Evolutionary conservation across 805 yeast species (phyloP).

Genomic region (Yamadazyma nakazawae): DNA sequence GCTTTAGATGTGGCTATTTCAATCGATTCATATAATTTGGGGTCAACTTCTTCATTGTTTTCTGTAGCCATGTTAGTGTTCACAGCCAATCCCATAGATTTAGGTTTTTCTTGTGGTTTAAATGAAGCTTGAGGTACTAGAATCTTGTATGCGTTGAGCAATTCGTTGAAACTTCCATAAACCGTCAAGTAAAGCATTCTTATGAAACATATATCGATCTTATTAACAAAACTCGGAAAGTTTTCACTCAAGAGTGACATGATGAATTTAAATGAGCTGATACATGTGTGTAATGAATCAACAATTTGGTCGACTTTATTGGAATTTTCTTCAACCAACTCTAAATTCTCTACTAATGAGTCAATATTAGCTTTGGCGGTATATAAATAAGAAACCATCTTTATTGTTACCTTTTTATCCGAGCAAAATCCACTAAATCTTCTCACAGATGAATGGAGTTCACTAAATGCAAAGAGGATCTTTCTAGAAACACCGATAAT

Average conservation of each 20-base stretch:
- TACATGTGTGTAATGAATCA: constrained; percentile 30
- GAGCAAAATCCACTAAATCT: constrained; percentile 56
- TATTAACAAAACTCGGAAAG: constrained; percentile 46
- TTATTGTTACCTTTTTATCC: constrained; percentile 52
- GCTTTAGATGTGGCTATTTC: constrained; percentile 65
- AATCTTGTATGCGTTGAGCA: constrained; percentile 60
- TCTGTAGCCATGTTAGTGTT: constrained; percentile 18
- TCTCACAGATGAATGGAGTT: constrained; percentile 57
- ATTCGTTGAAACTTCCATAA: constrained; percentile 62
- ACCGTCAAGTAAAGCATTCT: constrained; percentile 60
- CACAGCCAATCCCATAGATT: constrained; percentile 16
- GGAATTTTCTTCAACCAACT: constrained; percentile 40
- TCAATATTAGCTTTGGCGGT: constrained; percentile 55
- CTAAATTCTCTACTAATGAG: constrained; percentile 54
- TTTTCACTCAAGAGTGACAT: constrained; percentile 48
- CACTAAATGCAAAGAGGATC: constrained; percentile 58
- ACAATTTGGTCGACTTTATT: constrained; percentile 29
- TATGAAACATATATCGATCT: constrained; percentile 61
- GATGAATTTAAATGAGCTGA: constrained; percentile 50
- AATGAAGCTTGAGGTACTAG: constrained; percentile 24
- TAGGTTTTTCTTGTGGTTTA: constrained; percentile 4
- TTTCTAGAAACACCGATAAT: constrained; percentile 54
- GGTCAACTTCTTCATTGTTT: constrained; percentile 55
- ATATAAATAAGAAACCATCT: constrained; percentile 49
- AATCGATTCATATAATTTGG: constrained; percentile 61